Conservation (phyloP, 1,284 basidiomycete genomes). For the Hemileia vastatrix region DNA sequence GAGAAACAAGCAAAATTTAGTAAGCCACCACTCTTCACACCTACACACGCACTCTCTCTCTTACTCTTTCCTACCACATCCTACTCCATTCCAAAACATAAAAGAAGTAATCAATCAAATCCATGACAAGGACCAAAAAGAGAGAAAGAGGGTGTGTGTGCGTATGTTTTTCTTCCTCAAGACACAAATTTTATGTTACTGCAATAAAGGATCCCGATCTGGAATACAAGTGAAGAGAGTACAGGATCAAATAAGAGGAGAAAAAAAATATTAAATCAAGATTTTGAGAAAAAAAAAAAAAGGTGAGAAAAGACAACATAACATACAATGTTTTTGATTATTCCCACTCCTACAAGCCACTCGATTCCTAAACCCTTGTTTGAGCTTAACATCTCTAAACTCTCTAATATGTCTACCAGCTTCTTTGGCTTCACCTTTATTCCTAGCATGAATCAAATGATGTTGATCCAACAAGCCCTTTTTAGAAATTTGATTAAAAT, state of each 20-base stretch:
- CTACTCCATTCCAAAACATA: no score
- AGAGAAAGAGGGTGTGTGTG: neutral
- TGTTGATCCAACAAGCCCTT: no score
- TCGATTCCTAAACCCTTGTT: slow-evolving; percentile 75
- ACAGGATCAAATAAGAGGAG: no score
- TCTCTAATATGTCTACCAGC: slow-evolving; percentile 78
- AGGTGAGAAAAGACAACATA: neutral
- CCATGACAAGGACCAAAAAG: no score
- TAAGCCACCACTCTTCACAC: no score
- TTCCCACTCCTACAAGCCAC: slow-evolving; percentile 66
- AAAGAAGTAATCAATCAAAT: no score
- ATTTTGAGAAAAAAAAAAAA: slow-evolving; percentile 48
- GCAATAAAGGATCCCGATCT: slow-evolving; percentile 52
- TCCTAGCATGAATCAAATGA: slow-evolving; percentile 78
- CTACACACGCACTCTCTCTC: no score
- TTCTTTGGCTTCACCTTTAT: slow-evolving; percentile 84
- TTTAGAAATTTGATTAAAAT: neutral
- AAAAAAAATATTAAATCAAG: slow-evolving; percentile 59
- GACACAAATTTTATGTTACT: no score
- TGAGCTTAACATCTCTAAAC: slow-evolving; percentile 67
- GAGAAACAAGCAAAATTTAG: no score
- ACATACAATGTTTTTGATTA: slow-evolving; percentile 60
- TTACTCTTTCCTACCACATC: no score
- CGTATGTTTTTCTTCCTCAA: neutral
- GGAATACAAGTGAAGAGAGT: slow-evolving; percentile 38